Evolutionary conservation across 2,329 filamentous ascomycete genomes (phyloP).

Genomic region (Teratosphaeria viscida): DNA sequence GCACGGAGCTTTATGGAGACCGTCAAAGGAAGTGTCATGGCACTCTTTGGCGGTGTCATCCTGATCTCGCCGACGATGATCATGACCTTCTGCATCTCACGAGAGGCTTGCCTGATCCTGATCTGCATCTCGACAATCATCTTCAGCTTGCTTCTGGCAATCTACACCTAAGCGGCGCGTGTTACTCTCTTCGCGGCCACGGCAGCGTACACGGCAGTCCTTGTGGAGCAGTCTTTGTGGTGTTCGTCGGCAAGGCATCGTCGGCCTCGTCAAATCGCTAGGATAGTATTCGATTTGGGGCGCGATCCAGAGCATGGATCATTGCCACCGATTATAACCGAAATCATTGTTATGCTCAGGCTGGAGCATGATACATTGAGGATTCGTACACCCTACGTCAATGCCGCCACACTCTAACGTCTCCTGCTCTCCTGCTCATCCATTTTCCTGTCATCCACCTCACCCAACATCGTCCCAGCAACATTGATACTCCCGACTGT

Average conservation of each 20-base stretch:
- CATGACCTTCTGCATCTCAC: background rate
- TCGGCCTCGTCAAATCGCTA: background rate
- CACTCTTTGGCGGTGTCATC: background rate
- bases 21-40: background rate
- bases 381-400: too few species aligned
- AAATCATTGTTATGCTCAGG: too few species aligned
- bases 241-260: background rate
- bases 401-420: conserved; percentile 2
- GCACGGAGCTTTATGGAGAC: background rate
- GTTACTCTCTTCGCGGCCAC: background rate
- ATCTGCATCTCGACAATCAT: background rate
- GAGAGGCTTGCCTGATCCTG: background rate
- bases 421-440: conserved; percentile 40
- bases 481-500: conserved; percentile 71
- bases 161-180: background rate
- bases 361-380: too few species aligned
- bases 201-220: background rate
- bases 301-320: too few species aligned
- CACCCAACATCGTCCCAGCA: conserved; percentile 73
- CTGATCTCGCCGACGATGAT: background rate
- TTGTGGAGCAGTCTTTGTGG: background rate
- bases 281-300: too few species aligned
- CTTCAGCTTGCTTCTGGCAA: background rate
- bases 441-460: conserved; percentile 53
- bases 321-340: too few species aligned